A percentile compares a stretch with the other conserved stretches of the same genome.
Conservation (phyloP, 139 green algal genomes). For the Pleodorina starrii region DNA sequence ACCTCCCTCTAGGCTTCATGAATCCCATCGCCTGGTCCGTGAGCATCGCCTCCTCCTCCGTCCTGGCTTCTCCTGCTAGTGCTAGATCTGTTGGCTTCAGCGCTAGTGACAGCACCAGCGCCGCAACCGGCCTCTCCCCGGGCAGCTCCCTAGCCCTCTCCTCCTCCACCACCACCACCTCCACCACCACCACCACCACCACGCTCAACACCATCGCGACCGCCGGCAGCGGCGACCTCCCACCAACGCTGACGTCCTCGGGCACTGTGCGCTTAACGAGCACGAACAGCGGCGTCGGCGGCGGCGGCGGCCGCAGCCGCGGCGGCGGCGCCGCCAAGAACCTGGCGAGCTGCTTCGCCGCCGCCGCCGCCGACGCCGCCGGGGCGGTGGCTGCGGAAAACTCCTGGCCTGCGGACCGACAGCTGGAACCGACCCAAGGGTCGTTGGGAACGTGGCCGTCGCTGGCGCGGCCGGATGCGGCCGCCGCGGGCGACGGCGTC, state of each 20-base stretch:
- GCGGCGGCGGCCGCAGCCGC: not conserved
- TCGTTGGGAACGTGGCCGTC: no score
- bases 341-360: not conserved
- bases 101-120: not conserved
- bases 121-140: not conserved
- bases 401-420: no score
- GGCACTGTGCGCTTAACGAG: no score
- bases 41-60: constrained; percentile 20
- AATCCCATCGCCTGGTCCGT: constrained; percentile 24
- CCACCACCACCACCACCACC: not conserved
- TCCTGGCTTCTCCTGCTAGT: no score
- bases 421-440: no score
- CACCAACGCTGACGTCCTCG: no score
- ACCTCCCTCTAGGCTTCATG: constrained; percentile 28
- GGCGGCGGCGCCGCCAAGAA: not conserved
- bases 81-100: not conserved
- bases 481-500: no score
- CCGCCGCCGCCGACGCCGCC: not conserved
- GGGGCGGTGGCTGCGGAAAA: not conserved
- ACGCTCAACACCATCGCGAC: not conserved
- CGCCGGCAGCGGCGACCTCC: not conserved
- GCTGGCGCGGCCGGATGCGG: no score
- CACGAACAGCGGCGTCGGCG: not conserved
- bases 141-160: no score
- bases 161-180: not conserved